Percentiles rank a stretch among this genome's conserved stretches.
Conservation (phyloP, 768 basidiomycete species). For the Leccinum rimulosum region DNA sequence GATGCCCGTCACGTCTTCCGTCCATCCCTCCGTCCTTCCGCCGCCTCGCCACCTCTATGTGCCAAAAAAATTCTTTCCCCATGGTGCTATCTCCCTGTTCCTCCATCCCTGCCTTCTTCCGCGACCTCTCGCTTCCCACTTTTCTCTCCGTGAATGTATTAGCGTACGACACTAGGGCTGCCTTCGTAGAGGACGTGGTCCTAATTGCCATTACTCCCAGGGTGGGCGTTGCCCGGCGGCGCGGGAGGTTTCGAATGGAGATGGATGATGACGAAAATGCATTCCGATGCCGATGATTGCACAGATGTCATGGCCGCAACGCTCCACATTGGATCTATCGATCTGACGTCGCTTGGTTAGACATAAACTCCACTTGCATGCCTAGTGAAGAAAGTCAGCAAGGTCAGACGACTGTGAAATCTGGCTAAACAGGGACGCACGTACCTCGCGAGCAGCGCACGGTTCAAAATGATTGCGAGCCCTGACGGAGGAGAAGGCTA, state of each 20-base stretch:
- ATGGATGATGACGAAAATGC: not conserved
- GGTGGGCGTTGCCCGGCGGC: not conserved
- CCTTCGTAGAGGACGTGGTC: slow-evolving; percentile 24
- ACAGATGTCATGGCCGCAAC: not conserved
- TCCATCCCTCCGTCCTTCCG: slow-evolving; percentile 9
- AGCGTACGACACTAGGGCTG: slow-evolving; percentile 33
- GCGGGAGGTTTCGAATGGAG: not conserved
- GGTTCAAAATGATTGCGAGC: not conserved
- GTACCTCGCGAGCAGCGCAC: not conserved
- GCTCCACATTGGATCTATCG: not conserved
- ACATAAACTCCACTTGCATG: not conserved
- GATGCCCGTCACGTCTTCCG: slow-evolving; percentile 19
- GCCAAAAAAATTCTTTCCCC: slow-evolving; percentile 13
- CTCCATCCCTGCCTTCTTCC: slow-evolving; percentile 9
- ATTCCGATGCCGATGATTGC: slow-evolving; percentile 8
- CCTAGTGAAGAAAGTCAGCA: not conserved
- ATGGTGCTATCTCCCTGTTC: slow-evolving; percentile 9
- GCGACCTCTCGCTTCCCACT: slow-evolving; percentile 9
- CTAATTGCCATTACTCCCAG: slow-evolving; percentile 5
- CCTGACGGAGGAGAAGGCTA: not conserved
- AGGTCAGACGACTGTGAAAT: not conserved
- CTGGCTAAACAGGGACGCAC: not conserved
- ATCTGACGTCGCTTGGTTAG: not conserved
- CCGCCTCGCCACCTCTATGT: slow-evolving; percentile 5
- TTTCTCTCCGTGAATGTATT: not conserved